A percentile compares a stretch with the other conserved stretches of the same genome.
Evolutionary conservation across 176 grass and related monocot genomes (phyloP).

Genomic region (Cenchrus americanus): DNA sequence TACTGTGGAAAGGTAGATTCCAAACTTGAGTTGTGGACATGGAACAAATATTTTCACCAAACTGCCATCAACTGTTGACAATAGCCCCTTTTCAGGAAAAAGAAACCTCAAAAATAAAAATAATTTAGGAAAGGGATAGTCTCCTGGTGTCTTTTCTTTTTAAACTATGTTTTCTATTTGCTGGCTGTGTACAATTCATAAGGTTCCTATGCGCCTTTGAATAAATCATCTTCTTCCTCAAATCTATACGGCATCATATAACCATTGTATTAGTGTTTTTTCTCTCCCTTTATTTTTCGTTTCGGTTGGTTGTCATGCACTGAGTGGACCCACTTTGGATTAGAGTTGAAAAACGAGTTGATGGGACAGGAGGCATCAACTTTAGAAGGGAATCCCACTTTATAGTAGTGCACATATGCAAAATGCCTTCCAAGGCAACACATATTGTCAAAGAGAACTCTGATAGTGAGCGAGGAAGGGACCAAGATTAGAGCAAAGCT

Average conservation of each 20-base stretch:
- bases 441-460: slow-evolving; percentile 28
- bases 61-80: slow-evolving; percentile 2
- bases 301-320: slow-evolving; percentile 35
- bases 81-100: slow-evolving; percentile 19
- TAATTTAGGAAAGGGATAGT: not conserved
- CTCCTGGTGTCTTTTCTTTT: slow-evolving; percentile 24
- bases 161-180: not conserved
- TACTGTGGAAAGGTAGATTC: slow-evolving; percentile 44
- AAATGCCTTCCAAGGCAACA: slow-evolving; percentile 33
- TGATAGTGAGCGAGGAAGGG: slow-evolving; percentile 28
- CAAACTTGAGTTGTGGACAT: slow-evolving; percentile 53
- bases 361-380: slow-evolving; percentile 51
- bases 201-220: slow-evolving; percentile 20
- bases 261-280: slow-evolving; percentile 31
- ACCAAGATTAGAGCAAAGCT: slow-evolving; percentile 41
- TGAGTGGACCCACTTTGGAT: slow-evolving; percentile 38
- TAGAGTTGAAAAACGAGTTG: slow-evolving; percentile 48
- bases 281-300: slow-evolving; percentile 29
- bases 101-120: slow-evolving; percentile 20
- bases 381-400: slow-evolving; percentile 56
- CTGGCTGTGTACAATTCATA: slow-evolving; percentile 12
- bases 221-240: not conserved
- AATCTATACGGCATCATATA: not conserved
- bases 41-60: slow-evolving; percentile 32
- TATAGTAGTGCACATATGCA: slow-evolving; percentile 45